Evolutionary conservation across 1,139 yeast genomes (phyloP).

Genomic region (Taphrina betulina): DNA sequence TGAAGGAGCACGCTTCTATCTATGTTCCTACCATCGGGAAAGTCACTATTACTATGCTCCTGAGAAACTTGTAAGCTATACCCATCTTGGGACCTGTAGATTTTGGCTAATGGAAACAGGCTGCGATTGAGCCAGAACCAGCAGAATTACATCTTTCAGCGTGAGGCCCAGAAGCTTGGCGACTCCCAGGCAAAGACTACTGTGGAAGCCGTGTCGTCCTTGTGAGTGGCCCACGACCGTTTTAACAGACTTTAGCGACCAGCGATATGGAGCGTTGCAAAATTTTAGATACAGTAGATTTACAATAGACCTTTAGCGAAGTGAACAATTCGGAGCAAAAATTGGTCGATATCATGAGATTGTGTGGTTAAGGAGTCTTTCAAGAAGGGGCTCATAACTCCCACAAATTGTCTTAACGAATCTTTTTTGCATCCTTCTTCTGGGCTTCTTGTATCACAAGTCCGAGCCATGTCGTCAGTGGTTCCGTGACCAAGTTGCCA

Average conservation of each 20-base stretch:
- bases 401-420: neutral
- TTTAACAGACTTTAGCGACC: too few relatives aligned
- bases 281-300: too few relatives aligned
- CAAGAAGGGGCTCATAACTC: neutral
- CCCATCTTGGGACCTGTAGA: neutral
- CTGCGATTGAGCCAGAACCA: conserved; percentile 26
- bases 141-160: conserved; percentile 16
- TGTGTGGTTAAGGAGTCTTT: neutral
- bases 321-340: too few relatives aligned
- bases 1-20: conserved; percentile 79
- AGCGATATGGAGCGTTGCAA: too few relatives aligned
- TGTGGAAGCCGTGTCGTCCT: too few relatives aligned
- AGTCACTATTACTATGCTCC: conserved; percentile 89
- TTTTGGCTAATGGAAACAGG: neutral
- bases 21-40: conserved; percentile 96
- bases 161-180: neutral
- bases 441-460: conserved; percentile 18
- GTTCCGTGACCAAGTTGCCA: conserved; percentile 36
- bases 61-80: conserved; percentile 60
- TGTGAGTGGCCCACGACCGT: too few relatives aligned
- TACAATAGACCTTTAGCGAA: too few relatives aligned
- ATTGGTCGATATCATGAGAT: neutral
- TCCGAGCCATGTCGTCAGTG: conserved; percentile 34
- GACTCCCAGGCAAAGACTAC: neutral
- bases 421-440: conserved; percentile 4